Evolutionary conservation across 495 filamentous ascomycete species (phyloP).

Genomic region (Amorphotheca resinae): DNA sequence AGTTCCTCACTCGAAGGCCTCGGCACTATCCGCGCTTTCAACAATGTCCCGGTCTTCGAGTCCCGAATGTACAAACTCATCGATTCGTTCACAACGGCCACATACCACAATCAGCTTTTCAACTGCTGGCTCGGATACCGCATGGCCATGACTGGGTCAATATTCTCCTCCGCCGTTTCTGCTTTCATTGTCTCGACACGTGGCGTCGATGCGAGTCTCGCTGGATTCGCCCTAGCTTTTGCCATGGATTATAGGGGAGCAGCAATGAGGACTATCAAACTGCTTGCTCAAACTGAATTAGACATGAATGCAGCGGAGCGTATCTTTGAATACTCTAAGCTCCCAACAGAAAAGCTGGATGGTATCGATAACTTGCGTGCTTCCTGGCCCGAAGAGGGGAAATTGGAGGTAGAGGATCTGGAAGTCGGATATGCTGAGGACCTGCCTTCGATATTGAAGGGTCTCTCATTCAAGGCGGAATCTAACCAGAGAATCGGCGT

Average conservation of each 20-base stretch:
- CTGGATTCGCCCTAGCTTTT: conserved; percentile 50
- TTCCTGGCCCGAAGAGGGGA: conserved; percentile 32
- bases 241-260: conserved; percentile 32
- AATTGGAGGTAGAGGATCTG: conserved; percentile 28
- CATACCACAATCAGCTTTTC: conserved; percentile 44
- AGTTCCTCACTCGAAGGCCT: conserved; percentile 46
- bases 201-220: conserved; percentile 47
- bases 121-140: conserved; percentile 48
- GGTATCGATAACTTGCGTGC: conserved; percentile 28
- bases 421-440: conserved; percentile 29
- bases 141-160: conserved; percentile 44
- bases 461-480: conserved; percentile 29
- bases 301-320: conserved; percentile 30
- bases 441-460: conserved; percentile 31
- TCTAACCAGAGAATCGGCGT: conserved; percentile 32
- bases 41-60: conserved; percentile 37
- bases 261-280: conserved; percentile 44
- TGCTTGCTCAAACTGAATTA: conserved; percentile 35
- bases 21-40: conserved; percentile 52
- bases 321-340: conserved; percentile 27
- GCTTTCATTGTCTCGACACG: conserved; percentile 39
- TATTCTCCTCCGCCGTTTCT: conserved; percentile 47
- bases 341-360: conserved; percentile 25
- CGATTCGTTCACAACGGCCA: conserved; percentile 38
- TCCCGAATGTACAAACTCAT: conserved; percentile 41